Evolutionary conservation across 2,329 filamentous ascomycete species (phyloP), one percentile per base, ranked within the genome.

Genomic region (Sporothrix luriei): DNA sequence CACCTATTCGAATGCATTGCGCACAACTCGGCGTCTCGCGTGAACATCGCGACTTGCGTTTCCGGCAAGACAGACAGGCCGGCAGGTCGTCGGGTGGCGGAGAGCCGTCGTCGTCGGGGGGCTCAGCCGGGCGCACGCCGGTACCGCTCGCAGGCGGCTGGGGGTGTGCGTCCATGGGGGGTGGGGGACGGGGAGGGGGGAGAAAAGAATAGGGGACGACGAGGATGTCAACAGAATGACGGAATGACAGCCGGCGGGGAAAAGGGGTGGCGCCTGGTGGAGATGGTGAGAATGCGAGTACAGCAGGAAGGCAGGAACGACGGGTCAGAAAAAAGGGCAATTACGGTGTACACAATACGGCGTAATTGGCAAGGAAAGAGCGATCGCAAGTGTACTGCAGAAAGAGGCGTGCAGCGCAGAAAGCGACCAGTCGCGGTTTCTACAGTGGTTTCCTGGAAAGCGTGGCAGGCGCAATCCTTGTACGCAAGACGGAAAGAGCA

Each of bases 31-130:
- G 72, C 51, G 68, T 49, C n/a, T 73, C 69, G 24, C 72, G 62
- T 11, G 72, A 73, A 49, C 72, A 73, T 54, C 70, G 70, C 14
- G 71, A 70, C 62, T 73, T 73, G n/a, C 72, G 70, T 59, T 69
- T 69, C 21, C 72, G 69, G 40, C 72, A 73, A 3, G 68, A 69
- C 33, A 68, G 65, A 59, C 70, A 71, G 3, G 70, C 69, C 26
- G 68, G 70, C 14, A 71, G 64, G 64, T 71, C 70, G 49, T 71
- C 70, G 19, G 69, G 66, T 13, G 40, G 62, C 10, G 46, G 66
- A 29, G 54, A 67, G 26, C 66, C 66, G n/a, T 71, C 70, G 33
- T 71, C 59, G 43, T 65, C 61, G 43, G 43, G 61, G 10, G 61
- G 61, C 24, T 65, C 33, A 24, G 57, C 49, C 51, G 57, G 57